A percentile compares a stretch with the other conserved stretches of the same genome.
phyloP scores from a whole-genome alignment of 345 rosid species.

The Moricandia arvensis region DNA sequence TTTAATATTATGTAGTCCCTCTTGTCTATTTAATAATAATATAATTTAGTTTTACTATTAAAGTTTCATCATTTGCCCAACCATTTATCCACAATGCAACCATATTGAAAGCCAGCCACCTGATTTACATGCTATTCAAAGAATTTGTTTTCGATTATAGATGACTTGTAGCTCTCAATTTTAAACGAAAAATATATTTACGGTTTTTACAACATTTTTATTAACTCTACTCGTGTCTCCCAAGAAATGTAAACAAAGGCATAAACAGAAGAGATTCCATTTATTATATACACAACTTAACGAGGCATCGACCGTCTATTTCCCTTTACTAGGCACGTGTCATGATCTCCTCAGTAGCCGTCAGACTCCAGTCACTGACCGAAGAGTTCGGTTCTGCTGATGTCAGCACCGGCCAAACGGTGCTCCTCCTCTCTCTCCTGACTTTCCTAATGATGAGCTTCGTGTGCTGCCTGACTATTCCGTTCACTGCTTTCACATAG shows the following conservation, averaged over 20 bases:
- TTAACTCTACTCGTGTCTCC: not conserved
- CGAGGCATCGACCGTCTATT: not conserved
- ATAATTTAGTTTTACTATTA: too few species aligned
- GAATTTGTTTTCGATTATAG: not conserved
- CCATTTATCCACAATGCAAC: too few species aligned
- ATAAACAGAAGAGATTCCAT: conserved; percentile 8
- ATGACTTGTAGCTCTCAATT: not conserved
- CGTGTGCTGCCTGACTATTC: conserved; percentile 58
- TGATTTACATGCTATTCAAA: not conserved
- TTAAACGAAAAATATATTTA: not conserved
- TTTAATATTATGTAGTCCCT: not conserved
- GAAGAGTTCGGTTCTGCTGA: conserved; percentile 42
- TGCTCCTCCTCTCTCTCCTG: conserved; percentile 36
- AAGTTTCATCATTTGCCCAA: too few species aligned
- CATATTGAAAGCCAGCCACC: too few species aligned
- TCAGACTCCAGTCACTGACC: conserved; percentile 37
- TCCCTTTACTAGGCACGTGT: conserved; percentile 42
- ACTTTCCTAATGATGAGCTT: conserved; percentile 34
- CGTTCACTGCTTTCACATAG: conserved; percentile 76
- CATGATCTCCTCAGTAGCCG: conserved; percentile 49
- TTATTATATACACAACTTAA: conserved; percentile 1
- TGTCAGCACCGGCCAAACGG: conserved; percentile 66
- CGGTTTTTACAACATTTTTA: conserved; percentile 29
- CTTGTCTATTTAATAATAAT: too few species aligned
- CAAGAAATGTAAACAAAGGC: conserved; percentile 21